Evolutionary conservation across 495 filamentous ascomycete species (phyloP).

Genomic region (Tuber indicum): DNA sequence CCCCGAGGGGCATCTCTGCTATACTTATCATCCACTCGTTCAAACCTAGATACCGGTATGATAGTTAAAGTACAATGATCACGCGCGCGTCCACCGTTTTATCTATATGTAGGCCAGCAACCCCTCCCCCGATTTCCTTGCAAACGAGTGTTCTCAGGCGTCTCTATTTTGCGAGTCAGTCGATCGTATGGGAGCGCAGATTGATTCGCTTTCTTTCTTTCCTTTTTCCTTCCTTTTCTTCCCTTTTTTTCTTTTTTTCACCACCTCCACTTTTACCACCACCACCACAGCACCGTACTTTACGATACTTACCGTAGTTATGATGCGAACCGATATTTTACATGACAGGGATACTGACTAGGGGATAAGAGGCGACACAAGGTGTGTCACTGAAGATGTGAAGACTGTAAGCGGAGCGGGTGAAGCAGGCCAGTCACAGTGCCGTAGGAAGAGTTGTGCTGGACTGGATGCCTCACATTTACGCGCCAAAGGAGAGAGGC

Average conservation of each 20-base stretch:
- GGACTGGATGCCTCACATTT: not conserved
- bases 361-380: not conserved
- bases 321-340: slow-evolving; percentile 1
- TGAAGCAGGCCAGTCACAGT: not conserved
- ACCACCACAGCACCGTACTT: slow-evolving; percentile 5
- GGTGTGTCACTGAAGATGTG: not conserved
- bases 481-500: not conserved
- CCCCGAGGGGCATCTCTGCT: not conserved
- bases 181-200: not conserved
- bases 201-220: not conserved
- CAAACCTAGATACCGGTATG: not conserved
- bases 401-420: not conserved
- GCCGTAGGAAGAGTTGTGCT: not conserved
- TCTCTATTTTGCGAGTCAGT: not conserved
- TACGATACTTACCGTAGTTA: not conserved
- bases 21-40: not conserved
- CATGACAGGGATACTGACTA: not conserved
- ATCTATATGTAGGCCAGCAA: slow-evolving; percentile 34
- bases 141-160: not conserved
- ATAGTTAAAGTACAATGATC: not conserved
- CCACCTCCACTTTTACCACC: slow-evolving; percentile 13
- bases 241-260: slow-evolving; percentile 22
- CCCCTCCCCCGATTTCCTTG: slow-evolving; percentile 25
- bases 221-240: not conserved
- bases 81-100: slow-evolving; percentile 33